phyloP scores from a whole-genome alignment of 1,139 yeast genomes.

The Taphrina wiesneri region DNA sequence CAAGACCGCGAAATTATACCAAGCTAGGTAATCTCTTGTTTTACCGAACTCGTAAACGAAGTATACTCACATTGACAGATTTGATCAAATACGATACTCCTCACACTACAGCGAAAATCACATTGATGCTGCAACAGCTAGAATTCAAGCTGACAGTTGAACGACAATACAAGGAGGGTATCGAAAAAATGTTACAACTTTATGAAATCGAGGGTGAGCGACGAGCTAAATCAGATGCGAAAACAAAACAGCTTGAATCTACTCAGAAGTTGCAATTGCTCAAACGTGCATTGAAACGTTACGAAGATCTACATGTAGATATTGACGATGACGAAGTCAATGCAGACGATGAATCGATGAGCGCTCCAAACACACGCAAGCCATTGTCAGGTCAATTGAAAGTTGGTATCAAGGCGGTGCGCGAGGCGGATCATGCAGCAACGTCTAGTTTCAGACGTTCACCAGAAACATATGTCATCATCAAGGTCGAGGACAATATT shows the following conservation, averaged over 20 bases:
- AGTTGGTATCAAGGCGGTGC: conserved; percentile 68
- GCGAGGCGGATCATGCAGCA: conserved; percentile 91
- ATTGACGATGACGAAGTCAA: conserved; percentile 59
- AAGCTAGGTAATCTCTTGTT: conserved; percentile 39
- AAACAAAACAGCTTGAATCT: conserved; percentile 79
- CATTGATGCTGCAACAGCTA: conserved; percentile 89
- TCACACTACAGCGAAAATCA: conserved; percentile 91
- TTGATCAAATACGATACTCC: conserved; percentile 90
- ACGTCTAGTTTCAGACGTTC: conserved; percentile 68
- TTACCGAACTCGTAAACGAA: background rate
- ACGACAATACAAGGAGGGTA: conserved; percentile 87
- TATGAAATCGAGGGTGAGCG: conserved; percentile 91
- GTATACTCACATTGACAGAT: conserved; percentile 49
- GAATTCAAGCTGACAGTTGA: conserved; percentile 93
- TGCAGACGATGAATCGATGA: conserved; percentile 51
- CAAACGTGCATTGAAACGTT: conserved; percentile 78
- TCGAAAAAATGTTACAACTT: conserved; percentile 79
- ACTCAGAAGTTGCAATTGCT: conserved; percentile 81
- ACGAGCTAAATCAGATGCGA: conserved; percentile 81
- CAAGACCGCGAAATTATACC: conserved; percentile 38
- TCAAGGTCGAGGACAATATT: conserved; percentile 85
- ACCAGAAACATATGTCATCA: conserved; percentile 74
- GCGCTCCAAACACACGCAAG: conserved; percentile 66
- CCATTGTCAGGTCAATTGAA: conserved; percentile 79
- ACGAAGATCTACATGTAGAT: conserved; percentile 82